phyloP scores from a whole-genome alignment of 768 basidiomycete species.

The Tylopilus vinaceipallidus region DNA sequence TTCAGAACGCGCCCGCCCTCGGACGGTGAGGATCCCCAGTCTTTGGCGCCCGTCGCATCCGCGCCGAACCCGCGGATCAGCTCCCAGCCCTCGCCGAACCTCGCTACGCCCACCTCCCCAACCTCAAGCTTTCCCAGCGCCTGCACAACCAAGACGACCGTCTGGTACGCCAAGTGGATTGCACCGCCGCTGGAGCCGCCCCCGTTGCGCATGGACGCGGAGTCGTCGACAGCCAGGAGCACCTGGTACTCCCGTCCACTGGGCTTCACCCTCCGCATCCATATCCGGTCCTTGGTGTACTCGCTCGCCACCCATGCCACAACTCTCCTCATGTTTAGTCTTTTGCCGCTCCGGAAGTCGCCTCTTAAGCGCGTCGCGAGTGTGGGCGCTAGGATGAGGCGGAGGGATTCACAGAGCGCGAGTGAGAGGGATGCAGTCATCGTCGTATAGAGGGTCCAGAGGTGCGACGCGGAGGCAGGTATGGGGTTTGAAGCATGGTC shows the following conservation, averaged over 20 bases:
- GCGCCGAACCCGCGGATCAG: constrained; percentile 87
- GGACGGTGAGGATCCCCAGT: constrained; percentile 28
- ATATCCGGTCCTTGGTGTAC: constrained; percentile 99
- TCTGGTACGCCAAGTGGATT: constrained; percentile 91
- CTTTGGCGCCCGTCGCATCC: constrained; percentile 72
- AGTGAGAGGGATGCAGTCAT: constrained; percentile 90
- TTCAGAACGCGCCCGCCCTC: constrained; percentile 54
- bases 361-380: constrained; percentile 91
- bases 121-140: constrained; percentile 90
- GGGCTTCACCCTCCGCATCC: constrained; percentile 92
- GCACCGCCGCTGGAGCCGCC: constrained; percentile 15
- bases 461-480: constrained; percentile 47
- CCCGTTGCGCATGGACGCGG: constrained; percentile 74
- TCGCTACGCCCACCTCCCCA: constrained; percentile 90
- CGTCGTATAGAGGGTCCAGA: constrained; percentile 93
- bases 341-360: constrained; percentile 96
- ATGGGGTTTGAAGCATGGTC: constrained; percentile 22
- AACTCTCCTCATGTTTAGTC: constrained; percentile 98
- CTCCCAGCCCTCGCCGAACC: constrained; percentile 87
- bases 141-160: constrained; percentile 87
- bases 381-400: constrained; percentile 94
- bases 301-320: constrained; percentile 98
- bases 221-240: constrained; percentile 92
- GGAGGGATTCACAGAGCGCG: constrained; percentile 91
- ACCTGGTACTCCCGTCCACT: constrained; percentile 96